These are phyloP conservation scores for Eucalyptus rudis DNA, from an alignment of 345 rosid species.

Conservation along the genomic window DNA sequence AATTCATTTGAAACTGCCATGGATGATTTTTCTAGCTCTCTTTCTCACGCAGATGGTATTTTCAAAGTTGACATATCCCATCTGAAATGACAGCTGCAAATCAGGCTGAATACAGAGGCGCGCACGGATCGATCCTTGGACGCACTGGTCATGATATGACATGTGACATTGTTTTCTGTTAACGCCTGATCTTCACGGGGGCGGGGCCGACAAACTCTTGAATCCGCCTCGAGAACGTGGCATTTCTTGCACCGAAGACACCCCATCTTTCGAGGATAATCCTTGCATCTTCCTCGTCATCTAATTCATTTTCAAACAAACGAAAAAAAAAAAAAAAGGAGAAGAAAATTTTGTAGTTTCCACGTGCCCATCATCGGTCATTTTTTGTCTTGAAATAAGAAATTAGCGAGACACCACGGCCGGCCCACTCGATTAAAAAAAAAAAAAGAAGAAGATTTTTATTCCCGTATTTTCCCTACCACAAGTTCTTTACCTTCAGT, in stretches of 20 bases:
- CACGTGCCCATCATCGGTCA: not conserved
- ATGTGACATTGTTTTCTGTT: not conserved
- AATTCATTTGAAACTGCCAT: not conserved
- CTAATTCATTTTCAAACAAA: not conserved
- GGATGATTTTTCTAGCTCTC: not conserved
- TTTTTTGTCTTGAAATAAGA: not conserved
- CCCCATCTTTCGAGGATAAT: not conserved
- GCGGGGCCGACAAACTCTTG: not conserved
- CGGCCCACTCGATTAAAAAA: not conserved
- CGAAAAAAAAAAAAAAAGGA: not conserved
- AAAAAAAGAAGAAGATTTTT: not conserved
- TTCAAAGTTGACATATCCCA: not conserved
- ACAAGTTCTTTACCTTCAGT: not conserved
- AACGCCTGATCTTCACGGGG: not conserved
- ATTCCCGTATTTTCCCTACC: not conserved
- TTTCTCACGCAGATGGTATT: not conserved
- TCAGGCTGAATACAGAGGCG: not conserved
- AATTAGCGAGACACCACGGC: not conserved
- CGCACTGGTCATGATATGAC: not conserved
- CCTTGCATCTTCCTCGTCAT: not conserved
- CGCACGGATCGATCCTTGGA: not conserved
- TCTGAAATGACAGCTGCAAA: not conserved
- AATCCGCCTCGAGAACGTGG: not conserved
- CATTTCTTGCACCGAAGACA: not conserved
- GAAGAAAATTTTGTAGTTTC: not conserved